These are phyloP conservation scores for Asterionellopsis glacialis DNA, from an alignment of 108 stramenopile species.

Conservation along the genomic window DNA sequence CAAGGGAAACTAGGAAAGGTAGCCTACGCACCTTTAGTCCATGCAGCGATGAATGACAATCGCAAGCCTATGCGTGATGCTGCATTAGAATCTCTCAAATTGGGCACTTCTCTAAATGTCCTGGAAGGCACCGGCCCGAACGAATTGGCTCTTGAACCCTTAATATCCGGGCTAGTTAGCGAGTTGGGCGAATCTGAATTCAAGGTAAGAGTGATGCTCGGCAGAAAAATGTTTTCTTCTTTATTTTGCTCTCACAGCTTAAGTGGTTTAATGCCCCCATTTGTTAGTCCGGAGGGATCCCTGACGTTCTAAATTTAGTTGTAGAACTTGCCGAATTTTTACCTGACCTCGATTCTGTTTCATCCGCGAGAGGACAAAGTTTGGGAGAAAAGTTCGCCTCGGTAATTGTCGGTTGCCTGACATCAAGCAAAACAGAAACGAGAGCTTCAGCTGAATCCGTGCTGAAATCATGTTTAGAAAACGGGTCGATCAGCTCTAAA, in stretches of 20 bases:
- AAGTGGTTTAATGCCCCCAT: background rate
- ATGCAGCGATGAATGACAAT: conserved; percentile 80
- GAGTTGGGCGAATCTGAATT: conserved; percentile 73
- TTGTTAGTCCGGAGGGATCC: conserved; percentile 44
- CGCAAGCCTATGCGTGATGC: conserved; percentile 84
- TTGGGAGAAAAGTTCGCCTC: conserved; percentile 39
- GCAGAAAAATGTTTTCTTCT: background rate
- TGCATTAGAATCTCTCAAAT: conserved; percentile 50
- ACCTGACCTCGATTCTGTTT: conserved; percentile 33
- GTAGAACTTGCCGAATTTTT: conserved; percentile 19
- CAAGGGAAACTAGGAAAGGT: conserved; percentile 71
- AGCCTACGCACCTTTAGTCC: conserved; percentile 54
- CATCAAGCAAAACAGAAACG: conserved; percentile 72
- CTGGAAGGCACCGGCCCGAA: conserved; percentile 58
- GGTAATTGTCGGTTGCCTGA: conserved; percentile 55
- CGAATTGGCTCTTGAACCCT: conserved; percentile 40
- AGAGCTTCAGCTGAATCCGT: conserved; percentile 67
- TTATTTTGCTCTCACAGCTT: background rate
- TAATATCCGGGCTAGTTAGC: conserved; percentile 47
- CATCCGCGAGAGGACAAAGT: conserved; percentile 28
- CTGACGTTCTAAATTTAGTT: conserved; percentile 64
- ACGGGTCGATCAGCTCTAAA: conserved; percentile 31
- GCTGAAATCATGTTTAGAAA: conserved; percentile 23
- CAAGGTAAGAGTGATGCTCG: conserved; percentile 23
- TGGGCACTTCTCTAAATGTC: conserved; percentile 32